These are phyloP conservation scores for Trichoderma aggressivum DNA, from an alignment of 2,329 filamentous ascomycete species.

Conservation along the genomic window DNA sequence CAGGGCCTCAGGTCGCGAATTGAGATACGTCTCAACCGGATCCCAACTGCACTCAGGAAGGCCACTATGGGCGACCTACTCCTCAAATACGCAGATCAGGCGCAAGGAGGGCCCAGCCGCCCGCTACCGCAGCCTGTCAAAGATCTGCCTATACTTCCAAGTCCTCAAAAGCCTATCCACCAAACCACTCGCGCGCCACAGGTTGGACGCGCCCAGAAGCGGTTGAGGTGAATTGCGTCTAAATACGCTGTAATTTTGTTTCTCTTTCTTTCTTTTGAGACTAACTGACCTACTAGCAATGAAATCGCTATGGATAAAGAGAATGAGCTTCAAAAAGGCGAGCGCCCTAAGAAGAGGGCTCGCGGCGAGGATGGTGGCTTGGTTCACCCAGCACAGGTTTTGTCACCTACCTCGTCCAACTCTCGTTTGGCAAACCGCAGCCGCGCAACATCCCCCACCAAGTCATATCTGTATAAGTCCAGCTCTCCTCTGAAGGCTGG, in stretches of 20 bases:
- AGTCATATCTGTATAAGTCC: constrained; percentile 56
- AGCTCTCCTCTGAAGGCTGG: constrained; percentile 59
- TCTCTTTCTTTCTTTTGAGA: constrained; percentile 5
- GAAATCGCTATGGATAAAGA: constrained; percentile 72
- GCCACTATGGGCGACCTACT: constrained; percentile 79
- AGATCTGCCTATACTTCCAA: constrained; percentile 39
- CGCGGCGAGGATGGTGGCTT: constrained; percentile 42
- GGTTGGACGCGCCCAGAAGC: constrained; percentile 40
- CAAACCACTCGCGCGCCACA: constrained; percentile 22
- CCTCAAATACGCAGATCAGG: constrained; percentile 45
- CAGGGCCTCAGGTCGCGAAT: constrained; percentile 81
- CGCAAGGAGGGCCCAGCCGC: constrained; percentile 29
- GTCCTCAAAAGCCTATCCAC: constrained; percentile 36
- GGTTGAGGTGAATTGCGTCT: constrained; percentile 46
- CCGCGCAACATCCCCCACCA: constrained; percentile 50
- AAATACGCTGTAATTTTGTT: constrained; percentile 5
- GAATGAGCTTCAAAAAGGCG: constrained; percentile 58
- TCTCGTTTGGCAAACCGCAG: constrained; percentile 58
- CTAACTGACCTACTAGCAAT: constrained; percentile 46
- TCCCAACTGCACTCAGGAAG: constrained; percentile 75
- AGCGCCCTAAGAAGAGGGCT: constrained; percentile 68
- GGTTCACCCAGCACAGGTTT: constrained; percentile 53
- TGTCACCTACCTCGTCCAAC: constrained; percentile 82
- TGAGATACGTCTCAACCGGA: constrained; percentile 89
- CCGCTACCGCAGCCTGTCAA: constrained; percentile 49